A percentile compares a stretch with the other conserved stretches of the same genome.
phyloP scores from a whole-genome alignment of 768 basidiomycete species.

The Tephrocybe sp. region DNA sequence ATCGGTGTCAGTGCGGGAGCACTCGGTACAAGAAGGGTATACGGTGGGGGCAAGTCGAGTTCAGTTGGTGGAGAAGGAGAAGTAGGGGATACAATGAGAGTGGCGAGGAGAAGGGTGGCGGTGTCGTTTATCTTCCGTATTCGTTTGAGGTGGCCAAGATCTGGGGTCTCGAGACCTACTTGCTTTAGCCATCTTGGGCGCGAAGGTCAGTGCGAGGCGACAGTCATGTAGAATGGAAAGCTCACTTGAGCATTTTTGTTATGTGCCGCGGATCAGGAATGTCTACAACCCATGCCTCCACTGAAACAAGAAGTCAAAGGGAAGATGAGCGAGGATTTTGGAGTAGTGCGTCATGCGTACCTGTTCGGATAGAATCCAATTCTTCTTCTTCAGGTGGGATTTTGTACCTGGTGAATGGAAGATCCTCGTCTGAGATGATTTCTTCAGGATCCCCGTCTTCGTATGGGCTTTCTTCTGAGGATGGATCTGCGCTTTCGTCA shows the following conservation, averaged over 20 bases:
- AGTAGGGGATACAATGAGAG: slow-evolving; percentile 38
- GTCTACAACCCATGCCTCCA: slow-evolving; percentile 77
- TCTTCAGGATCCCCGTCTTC: slow-evolving; percentile 41
- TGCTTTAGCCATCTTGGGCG: slow-evolving; percentile 68
- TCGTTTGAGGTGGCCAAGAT: slow-evolving; percentile 76
- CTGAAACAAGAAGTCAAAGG: slow-evolving; percentile 32
- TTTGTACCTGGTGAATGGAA: slow-evolving; percentile 68
- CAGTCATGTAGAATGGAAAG: neutral
- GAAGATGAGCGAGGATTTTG: slow-evolving; percentile 1
- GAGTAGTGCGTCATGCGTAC: slow-evolving; percentile 31
- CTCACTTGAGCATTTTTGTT: slow-evolving; percentile 62
- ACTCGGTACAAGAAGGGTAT: slow-evolving; percentile 60
- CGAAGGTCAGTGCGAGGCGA: neutral
- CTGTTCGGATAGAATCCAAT: slow-evolving; percentile 52
- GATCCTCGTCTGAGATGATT: slow-evolving; percentile 51
- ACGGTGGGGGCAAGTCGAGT: slow-evolving; percentile 50
- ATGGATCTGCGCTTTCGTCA: slow-evolving; percentile 18
- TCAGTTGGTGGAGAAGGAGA: slow-evolving; percentile 52
- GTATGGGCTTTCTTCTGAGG: slow-evolving; percentile 27
- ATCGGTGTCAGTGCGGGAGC: slow-evolving; percentile 65
- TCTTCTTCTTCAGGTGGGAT: slow-evolving; percentile 66
- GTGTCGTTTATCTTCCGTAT: slow-evolving; percentile 53
- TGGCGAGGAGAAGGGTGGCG: slow-evolving; percentile 57
- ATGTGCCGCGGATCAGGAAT: slow-evolving; percentile 62
- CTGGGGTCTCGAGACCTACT: slow-evolving; percentile 55